Percentiles rank a stretch among this genome's conserved stretches.
Evolutionary conservation across 2,329 filamentous ascomycete genomes (phyloP).

Genomic region (Huntiella savannae): DNA sequence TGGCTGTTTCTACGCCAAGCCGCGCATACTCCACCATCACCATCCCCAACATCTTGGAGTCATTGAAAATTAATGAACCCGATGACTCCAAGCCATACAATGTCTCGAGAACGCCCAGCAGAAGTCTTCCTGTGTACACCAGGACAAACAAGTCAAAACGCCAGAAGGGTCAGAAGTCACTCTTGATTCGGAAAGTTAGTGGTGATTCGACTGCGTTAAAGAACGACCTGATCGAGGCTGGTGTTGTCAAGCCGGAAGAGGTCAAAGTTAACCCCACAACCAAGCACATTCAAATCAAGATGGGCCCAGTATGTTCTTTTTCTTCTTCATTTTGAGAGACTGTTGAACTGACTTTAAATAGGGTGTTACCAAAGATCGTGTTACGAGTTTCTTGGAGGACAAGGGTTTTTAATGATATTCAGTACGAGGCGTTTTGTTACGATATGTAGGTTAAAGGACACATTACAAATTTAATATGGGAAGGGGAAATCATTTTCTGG

Average conservation of each 20-base stretch:
- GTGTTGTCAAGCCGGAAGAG: slow-evolving; percentile 37
- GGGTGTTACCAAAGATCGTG: background rate
- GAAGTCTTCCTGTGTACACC: background rate
- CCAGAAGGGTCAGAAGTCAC: slow-evolving; percentile 29
- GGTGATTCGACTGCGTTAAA: slow-evolving; percentile 49
- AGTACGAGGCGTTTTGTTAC: background rate
- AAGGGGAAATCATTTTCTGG: too few relatives aligned
- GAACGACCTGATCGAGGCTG: slow-evolving; percentile 38
- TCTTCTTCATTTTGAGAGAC: background rate
- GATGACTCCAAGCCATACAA: background rate
- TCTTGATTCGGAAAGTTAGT: slow-evolving; percentile 58
- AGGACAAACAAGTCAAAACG: background rate
- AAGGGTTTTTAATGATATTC: background rate
- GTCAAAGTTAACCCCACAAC: slow-evolving; percentile 41
- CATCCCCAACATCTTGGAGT: slow-evolving; percentile 6
- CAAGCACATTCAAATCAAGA: slow-evolving; percentile 57
- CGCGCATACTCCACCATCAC: slow-evolving; percentile 9
- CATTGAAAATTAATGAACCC: background rate
- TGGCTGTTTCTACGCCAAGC: slow-evolving; percentile 10
- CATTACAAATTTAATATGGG: too few relatives aligned
- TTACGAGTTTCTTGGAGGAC: background rate
- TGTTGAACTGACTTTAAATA: too few relatives aligned
- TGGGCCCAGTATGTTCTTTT: slow-evolving; percentile 17
- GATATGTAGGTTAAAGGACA: too few relatives aligned
- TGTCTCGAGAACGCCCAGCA: background rate